Conservation (phyloP, 2,329 filamentous ascomycete species). For the Fusarium sp. region DNA sequence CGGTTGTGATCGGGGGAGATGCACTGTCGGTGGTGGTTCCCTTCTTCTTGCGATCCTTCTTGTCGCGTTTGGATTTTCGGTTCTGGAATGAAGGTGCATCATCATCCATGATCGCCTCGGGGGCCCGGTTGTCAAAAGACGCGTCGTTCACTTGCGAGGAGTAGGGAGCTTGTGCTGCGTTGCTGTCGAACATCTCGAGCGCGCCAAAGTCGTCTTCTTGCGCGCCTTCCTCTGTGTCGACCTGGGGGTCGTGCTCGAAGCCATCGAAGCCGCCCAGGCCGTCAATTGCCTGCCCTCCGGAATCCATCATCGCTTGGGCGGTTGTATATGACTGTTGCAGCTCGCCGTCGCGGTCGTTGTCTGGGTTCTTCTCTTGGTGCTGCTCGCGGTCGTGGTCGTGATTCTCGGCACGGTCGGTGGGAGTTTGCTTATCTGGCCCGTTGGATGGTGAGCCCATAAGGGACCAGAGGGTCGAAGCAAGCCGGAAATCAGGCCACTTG, state of each 20-base stretch:
- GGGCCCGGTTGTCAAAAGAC: slow-evolving; percentile 36
- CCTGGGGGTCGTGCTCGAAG: slow-evolving; percentile 40
- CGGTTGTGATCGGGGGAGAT: slow-evolving; percentile 24
- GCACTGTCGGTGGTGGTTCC: slow-evolving; percentile 29
- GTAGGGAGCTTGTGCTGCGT: slow-evolving; percentile 46
- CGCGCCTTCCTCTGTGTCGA: slow-evolving; percentile 34
- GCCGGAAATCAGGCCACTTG: slow-evolving; percentile 50
- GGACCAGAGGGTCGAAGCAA: slow-evolving; percentile 48
- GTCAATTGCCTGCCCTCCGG: slow-evolving; percentile 39
- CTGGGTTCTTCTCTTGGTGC: slow-evolving; percentile 27
- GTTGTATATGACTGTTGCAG: slow-evolving; percentile 23
- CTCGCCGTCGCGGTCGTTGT: slow-evolving; percentile 30
- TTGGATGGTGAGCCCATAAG: slow-evolving; percentile 46
- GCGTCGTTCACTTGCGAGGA: slow-evolving; percentile 42
- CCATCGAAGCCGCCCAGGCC: slow-evolving; percentile 42
- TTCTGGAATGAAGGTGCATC: slow-evolving; percentile 31
- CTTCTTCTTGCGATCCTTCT: slow-evolving; percentile 47
- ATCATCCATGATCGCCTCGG: slow-evolving; percentile 48
- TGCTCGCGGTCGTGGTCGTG: slow-evolving; percentile 35
- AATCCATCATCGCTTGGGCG: slow-evolving; percentile 38
- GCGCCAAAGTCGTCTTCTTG: slow-evolving; percentile 50
- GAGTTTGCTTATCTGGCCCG: slow-evolving; percentile 38
- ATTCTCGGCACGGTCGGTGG: slow-evolving; percentile 31
- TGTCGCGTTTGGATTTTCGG: slow-evolving; percentile 49
- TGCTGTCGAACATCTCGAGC: slow-evolving; percentile 55